phyloP scores from a whole-genome alignment of 2,329 filamentous ascomycete genomes.

The Amylocarpus encephaloides region DNA sequence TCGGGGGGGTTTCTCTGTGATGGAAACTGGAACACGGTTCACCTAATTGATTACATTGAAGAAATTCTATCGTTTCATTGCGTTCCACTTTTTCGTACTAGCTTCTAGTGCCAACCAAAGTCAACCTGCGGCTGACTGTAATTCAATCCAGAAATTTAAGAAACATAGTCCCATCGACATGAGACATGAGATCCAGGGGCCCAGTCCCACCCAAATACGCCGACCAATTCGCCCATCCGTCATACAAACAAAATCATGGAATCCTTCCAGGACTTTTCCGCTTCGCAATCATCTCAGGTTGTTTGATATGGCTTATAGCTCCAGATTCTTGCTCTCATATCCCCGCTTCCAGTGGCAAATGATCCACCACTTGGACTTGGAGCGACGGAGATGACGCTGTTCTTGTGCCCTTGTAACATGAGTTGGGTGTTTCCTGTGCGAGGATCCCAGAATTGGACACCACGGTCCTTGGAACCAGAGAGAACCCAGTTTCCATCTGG shows the following conservation, averaged over 20 bases:
- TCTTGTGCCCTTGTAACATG: conserved; percentile 98
- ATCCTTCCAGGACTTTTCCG: neutral
- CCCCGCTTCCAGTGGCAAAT: conserved; percentile 94
- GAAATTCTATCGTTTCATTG: neutral
- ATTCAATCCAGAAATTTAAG: neutral
- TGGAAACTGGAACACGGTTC: no score
- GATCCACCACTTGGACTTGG: conserved; percentile 77
- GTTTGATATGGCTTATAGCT: conserved; percentile 51
- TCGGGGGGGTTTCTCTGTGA: no score
- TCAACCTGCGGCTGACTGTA: neutral
- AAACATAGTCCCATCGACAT: neutral
- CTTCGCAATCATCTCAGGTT: neutral
- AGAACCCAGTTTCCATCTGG: conserved; percentile 94
- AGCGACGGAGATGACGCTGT: conserved; percentile 95
- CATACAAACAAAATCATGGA: conserved; percentile 4
- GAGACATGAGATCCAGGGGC: neutral
- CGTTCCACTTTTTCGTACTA: neutral
- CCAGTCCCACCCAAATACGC: conserved; percentile 4
- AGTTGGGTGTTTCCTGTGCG: conserved; percentile 88
- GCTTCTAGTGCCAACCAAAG: neutral
- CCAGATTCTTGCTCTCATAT: conserved; percentile 98
- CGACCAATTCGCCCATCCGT: conserved; percentile 2
- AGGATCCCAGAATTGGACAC: conserved; percentile 98
- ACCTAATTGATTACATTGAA: no score
- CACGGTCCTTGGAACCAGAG: conserved; percentile 93